Evolutionary conservation across 2,329 filamentous ascomycete species (phyloP), one percentile per base, ranked within the genome.

Genomic region (Ophiostoma quercus): DNA sequence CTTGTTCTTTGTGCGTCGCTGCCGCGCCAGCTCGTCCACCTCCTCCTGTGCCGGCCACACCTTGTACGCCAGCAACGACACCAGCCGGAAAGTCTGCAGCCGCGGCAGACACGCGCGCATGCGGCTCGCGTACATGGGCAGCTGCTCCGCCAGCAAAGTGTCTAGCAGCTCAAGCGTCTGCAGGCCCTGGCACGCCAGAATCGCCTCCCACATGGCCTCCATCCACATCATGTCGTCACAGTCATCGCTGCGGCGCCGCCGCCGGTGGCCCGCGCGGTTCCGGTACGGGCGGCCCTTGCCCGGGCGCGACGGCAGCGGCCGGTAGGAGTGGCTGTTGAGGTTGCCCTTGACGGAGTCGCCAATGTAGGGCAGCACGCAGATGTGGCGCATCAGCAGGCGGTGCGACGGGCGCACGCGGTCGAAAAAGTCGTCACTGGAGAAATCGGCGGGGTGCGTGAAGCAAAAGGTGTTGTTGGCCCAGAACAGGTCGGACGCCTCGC

Each of bases 401-500:
- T 72, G 70, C n/a, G 51, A 62, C 1, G 69, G 47, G 25, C 72
- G 71, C 66, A 73, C 34, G 7, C 19, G 69, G 3, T 69, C 67
- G 9, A 57, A 22, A 57, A 69, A 65, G n/a, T 73, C 41, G 11
- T 72, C 67, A 8, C 37, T 3, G 6, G 7, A 16, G 16, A 73
- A 67, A 2, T 70, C 5, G 8, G 37, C n/a, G 14, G 67, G 22
- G 1, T 43, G 22, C 11, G 3, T 63, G n/a, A 73, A 70, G 63
- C 67, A 72, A 68, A 66, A 73, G 0, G 67, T 47, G 67, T 74
- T 74, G 5, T 51, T 29, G 2, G 70, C 47, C 73, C 73, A 74
- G 51, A 74, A 72, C 1, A 74, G 51, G 14, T 54, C 47, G 0
- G 73, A 73, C 0, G 73, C 73, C 43, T 74, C 73, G 57, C 9